Evolutionary conservation across 2,329 filamentous ascomycete genomes (phyloP), one percentile per base, ranked within the genome.

Genomic region (Cytospora schulzeri): DNA sequence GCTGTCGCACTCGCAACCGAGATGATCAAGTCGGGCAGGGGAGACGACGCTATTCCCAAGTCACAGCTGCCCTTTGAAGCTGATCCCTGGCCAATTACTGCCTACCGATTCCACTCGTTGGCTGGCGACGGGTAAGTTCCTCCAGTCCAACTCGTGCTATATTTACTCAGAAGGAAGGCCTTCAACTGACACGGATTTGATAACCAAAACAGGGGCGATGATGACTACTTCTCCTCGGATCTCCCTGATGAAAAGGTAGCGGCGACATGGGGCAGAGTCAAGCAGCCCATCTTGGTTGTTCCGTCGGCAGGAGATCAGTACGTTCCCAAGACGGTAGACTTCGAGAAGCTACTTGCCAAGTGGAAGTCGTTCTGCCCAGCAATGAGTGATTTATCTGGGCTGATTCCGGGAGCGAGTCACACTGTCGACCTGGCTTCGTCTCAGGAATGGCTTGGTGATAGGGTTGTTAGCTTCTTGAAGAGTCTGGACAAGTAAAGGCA

Each of bases 151-250:
- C n/a, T n/a, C n/a, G n/a, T n/a, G n/a, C n/a, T n/a, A 24, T 12
- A 35, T 12, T 14, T 24, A 4, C n/a, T 24, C 3, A 24, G 12
- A 9, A 3, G 6, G 7, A 8, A 48, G 19, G 45, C 11, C 45
- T 12, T 4, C n/a, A 22, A 15, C 45, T 48, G 45, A 48, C 45
- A 22, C 14, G n/a, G 24, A 48, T 9, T 7, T n/a, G 41, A 6
- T 14, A n/a, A 38, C 19, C 24, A 3, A 22, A 28, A 17, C 33
- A 85, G 87, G 6, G 90, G 89, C 12, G 89, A 91, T 65, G 93
- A 97, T 73, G 93, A 97, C 73, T 92, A 91, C 72, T 97, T 96
- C 77, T 93, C 90, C n/a, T 88, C 87, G 3, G 91, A 95, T 72
- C 77, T 95, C n/a, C 75, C 79, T 0, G 77, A 82, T 35, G 80